These are phyloP conservation scores for Trametopsis cervina DNA, from an alignment of 768 basidiomycete genomes.

Conservation along the genomic window DNA sequence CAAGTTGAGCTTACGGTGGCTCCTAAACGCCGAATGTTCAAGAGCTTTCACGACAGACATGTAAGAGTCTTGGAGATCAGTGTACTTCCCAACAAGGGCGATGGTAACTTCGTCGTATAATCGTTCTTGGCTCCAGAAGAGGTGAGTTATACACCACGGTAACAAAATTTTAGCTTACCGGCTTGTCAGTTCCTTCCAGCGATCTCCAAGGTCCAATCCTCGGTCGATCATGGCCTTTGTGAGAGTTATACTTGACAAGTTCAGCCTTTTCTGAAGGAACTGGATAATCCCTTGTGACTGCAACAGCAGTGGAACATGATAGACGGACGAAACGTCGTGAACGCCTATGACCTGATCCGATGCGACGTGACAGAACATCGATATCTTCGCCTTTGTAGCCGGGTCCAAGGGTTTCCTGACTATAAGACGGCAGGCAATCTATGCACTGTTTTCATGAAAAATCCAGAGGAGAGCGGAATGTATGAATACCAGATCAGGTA, in stretches of 20 bases:
- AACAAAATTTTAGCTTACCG: conserved; percentile 37
- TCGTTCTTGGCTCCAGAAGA: conserved; percentile 72
- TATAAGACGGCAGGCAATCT: conserved; percentile 92
- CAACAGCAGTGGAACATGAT: conserved; percentile 92
- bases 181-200: conserved; percentile 81
- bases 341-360: conserved; percentile 89
- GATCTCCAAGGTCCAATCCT: conserved; percentile 57
- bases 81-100: conserved; percentile 96
- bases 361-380: conserved; percentile 98
- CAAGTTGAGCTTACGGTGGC: conserved; percentile 75
- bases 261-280: conserved; percentile 78
- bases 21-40: conserved; percentile 94
- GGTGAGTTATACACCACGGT: not conserved
- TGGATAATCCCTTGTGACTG: conserved; percentile 88
- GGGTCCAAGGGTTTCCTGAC: conserved; percentile 75
- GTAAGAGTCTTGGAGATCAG: conserved; percentile 93
- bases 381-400: conserved; percentile 90
- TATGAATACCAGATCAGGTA: conserved; percentile 78
- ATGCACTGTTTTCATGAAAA: not conserved
- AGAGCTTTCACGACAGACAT: conserved; percentile 97
- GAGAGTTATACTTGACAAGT: conserved; percentile 52
- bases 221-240: conserved; percentile 47
- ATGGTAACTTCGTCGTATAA: conserved; percentile 85
- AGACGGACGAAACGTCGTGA: conserved; percentile 93
- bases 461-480: not conserved